Base-by-base conservation (phyloP, 1,284 basidiomycete species). In the Spongiforma sp. region DNA sequence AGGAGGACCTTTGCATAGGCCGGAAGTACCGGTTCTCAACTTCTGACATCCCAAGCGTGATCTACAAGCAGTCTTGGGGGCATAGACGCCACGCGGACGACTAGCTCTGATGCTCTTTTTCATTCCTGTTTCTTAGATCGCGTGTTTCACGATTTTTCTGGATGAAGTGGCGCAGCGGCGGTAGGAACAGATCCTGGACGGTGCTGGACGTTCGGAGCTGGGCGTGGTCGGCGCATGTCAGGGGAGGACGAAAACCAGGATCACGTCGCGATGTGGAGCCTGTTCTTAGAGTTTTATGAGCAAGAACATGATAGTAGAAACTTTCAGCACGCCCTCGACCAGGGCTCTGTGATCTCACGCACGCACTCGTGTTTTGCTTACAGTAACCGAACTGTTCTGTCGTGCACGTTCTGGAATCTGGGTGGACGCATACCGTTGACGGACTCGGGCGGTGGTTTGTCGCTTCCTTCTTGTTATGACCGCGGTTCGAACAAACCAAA, bases 241-340 rank as follows among this genome's bases (percentile, higher is more conserved):
- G 65, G 67, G 58, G 74, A 78, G 17, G 86, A 88, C 57, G 85
- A 85, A 63, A 79, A 80, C 68, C 76, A 78, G 19, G 95, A 98
- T 73, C 94, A 97, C 75, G 84, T 86, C 15, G 91, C 95, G 0
- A 90, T 98, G 17, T 99, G 97, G 96, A 98, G 98, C 78, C 98
- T 97, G 2, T 81, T 99, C 3, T 82, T 99, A 60, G 97, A 99
- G 78, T 85, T 99, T 21, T 99, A 99, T n/a, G n/a, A n/a, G n/a
- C n/a, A n/a, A n/a, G n/a, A n/a, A n/a, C n/a, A n/a, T n/a, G n/a
- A n/a, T n/a, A n/a, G n/a, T n/a, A n/a, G n/a, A n/a, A n/a, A n/a
- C n/a, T n/a, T n/a, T n/a, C n/a, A n/a, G n/a, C n/a, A n/a, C n/a
- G n/a, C n/a, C 75, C 86, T 99, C 57, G 39, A 69, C 21, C 68